Evolutionary conservation across 164 flowering plant species (phyloP).

Genomic region (Vitis riparia): DNA sequence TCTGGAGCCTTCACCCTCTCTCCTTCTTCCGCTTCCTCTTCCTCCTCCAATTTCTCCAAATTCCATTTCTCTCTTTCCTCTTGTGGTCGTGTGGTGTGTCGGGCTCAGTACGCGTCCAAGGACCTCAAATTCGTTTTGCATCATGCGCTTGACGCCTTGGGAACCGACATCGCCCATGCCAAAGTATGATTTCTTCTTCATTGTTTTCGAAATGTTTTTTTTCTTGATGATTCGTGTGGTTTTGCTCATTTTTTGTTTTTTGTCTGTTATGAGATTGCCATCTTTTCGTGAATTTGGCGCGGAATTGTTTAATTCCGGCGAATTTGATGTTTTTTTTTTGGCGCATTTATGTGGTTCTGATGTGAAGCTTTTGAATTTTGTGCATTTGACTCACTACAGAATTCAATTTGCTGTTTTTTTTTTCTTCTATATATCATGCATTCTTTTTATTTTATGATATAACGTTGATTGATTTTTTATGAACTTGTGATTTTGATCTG

Average conservation of each 20-base stretch:
- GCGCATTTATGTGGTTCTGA: not conserved
- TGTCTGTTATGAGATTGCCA: not conserved
- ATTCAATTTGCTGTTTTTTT: too few species aligned
- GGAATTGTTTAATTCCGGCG: too few species aligned
- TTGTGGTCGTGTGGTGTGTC: conserved; percentile 19
- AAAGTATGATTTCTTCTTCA: conserved; percentile 28
- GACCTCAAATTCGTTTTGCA: conserved; percentile 57
- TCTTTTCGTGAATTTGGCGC: too few species aligned
- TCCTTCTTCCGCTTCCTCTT: conserved; percentile 12
- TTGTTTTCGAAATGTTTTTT: not conserved
- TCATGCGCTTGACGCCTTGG: conserved; percentile 63
- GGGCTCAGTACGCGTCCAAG: conserved; percentile 8
- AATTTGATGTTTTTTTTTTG: not conserved
- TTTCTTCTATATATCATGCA: too few species aligned
- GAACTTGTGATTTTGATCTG: too few species aligned
- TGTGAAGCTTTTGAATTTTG: not conserved
- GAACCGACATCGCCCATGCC: conserved; percentile 57
- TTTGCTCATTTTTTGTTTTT: not conserved
- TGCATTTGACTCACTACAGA: not conserved
- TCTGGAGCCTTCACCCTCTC: not conserved
- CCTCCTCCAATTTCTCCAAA: conserved; percentile 1
- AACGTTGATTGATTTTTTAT: too few species aligned
- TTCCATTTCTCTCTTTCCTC: not conserved
- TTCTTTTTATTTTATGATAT: not conserved
- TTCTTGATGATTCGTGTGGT: too few species aligned